Base-by-base conservation (phyloP, 2,329 filamentous ascomycete genomes). In the Teratosphaeria zuluensis region DNA sequence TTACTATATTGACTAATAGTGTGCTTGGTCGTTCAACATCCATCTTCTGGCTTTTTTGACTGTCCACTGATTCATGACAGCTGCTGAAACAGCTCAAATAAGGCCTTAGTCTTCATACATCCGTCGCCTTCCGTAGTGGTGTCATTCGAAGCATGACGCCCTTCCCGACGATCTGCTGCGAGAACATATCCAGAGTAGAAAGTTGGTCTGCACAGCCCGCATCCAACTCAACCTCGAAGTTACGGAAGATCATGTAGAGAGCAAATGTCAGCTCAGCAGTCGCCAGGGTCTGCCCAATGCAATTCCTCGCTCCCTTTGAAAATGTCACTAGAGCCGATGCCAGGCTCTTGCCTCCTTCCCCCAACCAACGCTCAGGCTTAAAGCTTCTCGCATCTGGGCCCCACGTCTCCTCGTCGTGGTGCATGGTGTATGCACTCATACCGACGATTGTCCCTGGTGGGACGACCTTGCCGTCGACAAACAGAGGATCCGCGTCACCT, bases 391-490 rank as follows among this genome's bases (percentile, higher is more conserved):
- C 55, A 24, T 56, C 31, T 4, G 42, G 1, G 1, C 55, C 55
- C 55, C 55, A 56, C 16, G 42, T 30, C 35, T 42, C 32, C 42
- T 56, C 54, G 35, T 32, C n/a, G 14, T 16, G 3, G n/a, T 60
- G 58, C 28, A 54, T 51, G 69, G 61, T 79, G 75, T 11, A 75
- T 78, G 16, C 57, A 46, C 42, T 60, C n/a, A 62, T 62, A 57
- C 56, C 63, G 56, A 53, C 60, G 55, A 30, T 55, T 56, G 42
- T 62, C 33, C 35, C 56, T 55, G 48, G n/a, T 3, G 53, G 55
- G 46, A 60, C 24, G 35, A 48, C 19, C 24, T 57, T 38, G 52
- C 31, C 30, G 51, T 61, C 53, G 16, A 55, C 35, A 12, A 55
- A 14, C 7, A 58, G 38, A 14, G 52, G 48, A 12, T 48, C 30